phyloP scores from a whole-genome alignment of 306 rosid species.

The Cicer arietinum region DNA sequence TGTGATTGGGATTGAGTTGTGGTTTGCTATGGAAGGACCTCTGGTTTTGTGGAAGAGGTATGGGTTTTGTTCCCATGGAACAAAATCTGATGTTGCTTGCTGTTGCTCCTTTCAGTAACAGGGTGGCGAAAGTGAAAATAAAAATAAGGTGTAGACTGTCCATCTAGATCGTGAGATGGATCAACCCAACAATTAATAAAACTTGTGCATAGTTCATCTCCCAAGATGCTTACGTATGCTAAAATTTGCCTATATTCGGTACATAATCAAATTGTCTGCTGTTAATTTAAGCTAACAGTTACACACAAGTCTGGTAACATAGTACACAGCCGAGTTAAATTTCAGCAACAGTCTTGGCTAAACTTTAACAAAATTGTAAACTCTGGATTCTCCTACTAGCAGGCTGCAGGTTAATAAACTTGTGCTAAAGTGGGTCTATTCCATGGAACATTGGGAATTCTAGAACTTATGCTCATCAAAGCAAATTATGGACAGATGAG shows the following conservation, averaged over 20 bases:
- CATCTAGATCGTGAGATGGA: not conserved
- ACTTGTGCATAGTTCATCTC: not conserved
- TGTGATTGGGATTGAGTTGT: not conserved
- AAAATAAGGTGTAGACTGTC: not conserved
- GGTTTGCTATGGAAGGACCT: not conserved
- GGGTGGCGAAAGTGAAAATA: not conserved
- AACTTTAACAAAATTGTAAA: constrained; percentile 6
- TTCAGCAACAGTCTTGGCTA: not conserved
- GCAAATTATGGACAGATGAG: not conserved
- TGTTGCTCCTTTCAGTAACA: not conserved
- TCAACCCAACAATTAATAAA: not conserved
- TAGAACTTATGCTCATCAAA: constrained; percentile 27
- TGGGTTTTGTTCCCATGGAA: not conserved
- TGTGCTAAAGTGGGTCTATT: constrained; percentile 3
- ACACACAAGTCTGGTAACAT: not conserved
- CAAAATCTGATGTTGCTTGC: not conserved
- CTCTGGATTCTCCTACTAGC: not conserved
- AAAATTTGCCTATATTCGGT: not conserved
- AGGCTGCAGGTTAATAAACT: not conserved
- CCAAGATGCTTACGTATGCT: not conserved
- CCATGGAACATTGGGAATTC: constrained; percentile 1
- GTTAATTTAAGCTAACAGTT: not conserved
- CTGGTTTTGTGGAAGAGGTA: not conserved
- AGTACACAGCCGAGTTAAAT: constrained; percentile 3
- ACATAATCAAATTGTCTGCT: not conserved